These are phyloP conservation scores for Trametes cingulata DNA, from an alignment of 768 basidiomycete genomes.

Conservation along the genomic window DNA sequence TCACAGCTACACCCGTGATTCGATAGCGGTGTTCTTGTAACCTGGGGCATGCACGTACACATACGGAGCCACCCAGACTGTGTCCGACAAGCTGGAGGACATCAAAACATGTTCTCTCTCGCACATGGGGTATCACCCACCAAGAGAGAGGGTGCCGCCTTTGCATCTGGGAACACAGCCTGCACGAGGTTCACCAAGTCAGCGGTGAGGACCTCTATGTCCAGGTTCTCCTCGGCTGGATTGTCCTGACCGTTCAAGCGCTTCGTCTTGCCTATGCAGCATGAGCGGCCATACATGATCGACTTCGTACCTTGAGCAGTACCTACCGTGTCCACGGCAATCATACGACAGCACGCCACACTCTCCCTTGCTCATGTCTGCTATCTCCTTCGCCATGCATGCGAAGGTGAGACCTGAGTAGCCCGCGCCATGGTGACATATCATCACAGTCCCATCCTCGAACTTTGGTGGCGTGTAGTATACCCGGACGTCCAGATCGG, in stretches of 20 bases:
- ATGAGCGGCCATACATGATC: background rate
- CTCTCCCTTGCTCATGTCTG: slow-evolving; percentile 58
- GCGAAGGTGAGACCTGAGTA: slow-evolving; percentile 91
- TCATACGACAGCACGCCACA: slow-evolving; percentile 84
- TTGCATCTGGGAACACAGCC: slow-evolving; percentile 67
- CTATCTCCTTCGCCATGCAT: slow-evolving; percentile 81
- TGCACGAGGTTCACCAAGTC: slow-evolving; percentile 76
- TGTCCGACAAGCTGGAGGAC: slow-evolving; percentile 62
- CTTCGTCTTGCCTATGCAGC: slow-evolving; percentile 61
- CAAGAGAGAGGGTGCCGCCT: slow-evolving; percentile 67
- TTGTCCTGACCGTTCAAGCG: slow-evolving; percentile 38
- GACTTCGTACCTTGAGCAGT: background rate
- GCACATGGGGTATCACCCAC: slow-evolving; percentile 45
- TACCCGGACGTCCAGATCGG: slow-evolving; percentile 68
- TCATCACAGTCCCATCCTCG: slow-evolving; percentile 63
- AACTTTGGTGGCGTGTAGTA: slow-evolving; percentile 79
- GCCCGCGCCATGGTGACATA: slow-evolving; percentile 96
- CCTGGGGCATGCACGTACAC: slow-evolving; percentile 65
- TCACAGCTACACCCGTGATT: slow-evolving; percentile 73
- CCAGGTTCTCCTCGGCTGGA: slow-evolving; percentile 53
- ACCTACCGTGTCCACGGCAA: slow-evolving; percentile 83
- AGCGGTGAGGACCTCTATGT: slow-evolving; percentile 65
- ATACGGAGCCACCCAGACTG: slow-evolving; percentile 94
- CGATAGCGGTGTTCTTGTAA: slow-evolving; percentile 70
- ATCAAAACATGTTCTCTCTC: background rate